Evolutionary conservation across 2,329 filamentous ascomycete genomes (phyloP).

Genomic region (Colletotrichum plurivorum): DNA sequence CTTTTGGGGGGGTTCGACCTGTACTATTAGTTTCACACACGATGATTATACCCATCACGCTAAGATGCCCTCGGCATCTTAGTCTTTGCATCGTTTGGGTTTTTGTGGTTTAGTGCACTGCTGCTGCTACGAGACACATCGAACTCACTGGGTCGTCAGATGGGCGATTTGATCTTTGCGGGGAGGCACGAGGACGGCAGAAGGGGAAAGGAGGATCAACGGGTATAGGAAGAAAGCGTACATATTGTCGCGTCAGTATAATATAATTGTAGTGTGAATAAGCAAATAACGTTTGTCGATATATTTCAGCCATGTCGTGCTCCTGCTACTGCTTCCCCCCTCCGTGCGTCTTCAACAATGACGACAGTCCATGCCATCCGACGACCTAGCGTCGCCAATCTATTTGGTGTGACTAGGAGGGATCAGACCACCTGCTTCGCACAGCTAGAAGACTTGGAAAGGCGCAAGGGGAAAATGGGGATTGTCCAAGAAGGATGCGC

Average conservation of each 20-base stretch:
- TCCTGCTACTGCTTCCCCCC: neutral
- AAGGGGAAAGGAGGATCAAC: neutral
- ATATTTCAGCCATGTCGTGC: neutral
- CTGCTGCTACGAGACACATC: neutral
- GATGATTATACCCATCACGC: slow-evolving; percentile 40
- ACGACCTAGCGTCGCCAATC: neutral
- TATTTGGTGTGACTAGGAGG: too few species aligned
- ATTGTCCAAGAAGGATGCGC: neutral
- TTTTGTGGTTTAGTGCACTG: neutral
- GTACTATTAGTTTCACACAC: slow-evolving; percentile 36
- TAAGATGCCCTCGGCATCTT: slow-evolving; percentile 29
- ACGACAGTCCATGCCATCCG: neutral
- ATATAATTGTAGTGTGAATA: slow-evolving; percentile 30
- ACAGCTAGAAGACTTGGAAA: too few species aligned
- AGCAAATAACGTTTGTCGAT: neutral
- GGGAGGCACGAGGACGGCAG: neutral
- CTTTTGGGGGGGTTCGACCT: slow-evolving; percentile 13
- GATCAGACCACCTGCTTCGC: too few species aligned
- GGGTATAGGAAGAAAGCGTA: slow-evolving; percentile 14
- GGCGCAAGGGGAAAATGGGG: neutral
- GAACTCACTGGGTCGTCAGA: neutral
- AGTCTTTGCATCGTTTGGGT: slow-evolving; percentile 25
- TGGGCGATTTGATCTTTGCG: neutral
- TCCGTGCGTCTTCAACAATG: neutral
- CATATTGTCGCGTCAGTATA: slow-evolving; percentile 30